phyloP scores from a whole-genome alignment of 1,284 basidiomycete species.

The Fomes fomentarius region DNA sequence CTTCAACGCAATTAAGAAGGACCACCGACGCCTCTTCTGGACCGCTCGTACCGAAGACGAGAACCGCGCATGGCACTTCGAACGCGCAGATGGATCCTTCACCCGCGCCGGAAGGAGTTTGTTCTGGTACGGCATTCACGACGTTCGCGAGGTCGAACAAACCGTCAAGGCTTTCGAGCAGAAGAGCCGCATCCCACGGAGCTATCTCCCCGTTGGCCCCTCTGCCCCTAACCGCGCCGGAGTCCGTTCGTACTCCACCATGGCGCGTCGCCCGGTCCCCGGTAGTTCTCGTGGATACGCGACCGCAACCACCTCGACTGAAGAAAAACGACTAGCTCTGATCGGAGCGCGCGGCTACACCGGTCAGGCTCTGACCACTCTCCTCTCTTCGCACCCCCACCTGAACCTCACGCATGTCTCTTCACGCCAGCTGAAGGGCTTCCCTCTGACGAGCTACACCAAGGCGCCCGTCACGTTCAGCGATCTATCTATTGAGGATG shows the following conservation, averaged over 20 bases:
- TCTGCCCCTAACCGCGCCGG: constrained; percentile 66
- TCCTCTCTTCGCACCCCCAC: constrained; percentile 87
- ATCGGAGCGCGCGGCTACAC: constrained; percentile 98
- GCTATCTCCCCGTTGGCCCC: constrained; percentile 91
- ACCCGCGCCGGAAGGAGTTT: constrained; percentile 91
- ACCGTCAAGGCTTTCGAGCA: constrained; percentile 85
- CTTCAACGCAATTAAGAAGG: constrained; percentile 93
- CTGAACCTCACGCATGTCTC: constrained; percentile 94
- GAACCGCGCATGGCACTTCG: constrained; percentile 98
- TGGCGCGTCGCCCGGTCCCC: constrained; percentile 53
- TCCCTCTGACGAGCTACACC: constrained; percentile 81
- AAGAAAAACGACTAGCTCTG: constrained; percentile 88
- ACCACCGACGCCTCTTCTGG: constrained; percentile 96
- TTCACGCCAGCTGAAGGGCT: constrained; percentile 91
- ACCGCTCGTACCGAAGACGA: constrained; percentile 95
- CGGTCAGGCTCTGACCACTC: constrained; percentile 87
- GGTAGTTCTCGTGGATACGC: constrained; percentile 65
- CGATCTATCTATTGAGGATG: constrained; percentile 78
- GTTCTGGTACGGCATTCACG: constrained; percentile 98
- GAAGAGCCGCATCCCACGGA: constrained; percentile 63
- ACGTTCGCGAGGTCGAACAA: constrained; percentile 91
- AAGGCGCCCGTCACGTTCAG: constrained; percentile 80
- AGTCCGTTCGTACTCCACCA: constrained; percentile 74
- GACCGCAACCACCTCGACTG: constrained; percentile 54
- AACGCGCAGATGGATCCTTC: constrained; percentile 97